Conservation (phyloP, 2,329 filamentous ascomycete genomes). For the Aschersonia sp. region DNA sequence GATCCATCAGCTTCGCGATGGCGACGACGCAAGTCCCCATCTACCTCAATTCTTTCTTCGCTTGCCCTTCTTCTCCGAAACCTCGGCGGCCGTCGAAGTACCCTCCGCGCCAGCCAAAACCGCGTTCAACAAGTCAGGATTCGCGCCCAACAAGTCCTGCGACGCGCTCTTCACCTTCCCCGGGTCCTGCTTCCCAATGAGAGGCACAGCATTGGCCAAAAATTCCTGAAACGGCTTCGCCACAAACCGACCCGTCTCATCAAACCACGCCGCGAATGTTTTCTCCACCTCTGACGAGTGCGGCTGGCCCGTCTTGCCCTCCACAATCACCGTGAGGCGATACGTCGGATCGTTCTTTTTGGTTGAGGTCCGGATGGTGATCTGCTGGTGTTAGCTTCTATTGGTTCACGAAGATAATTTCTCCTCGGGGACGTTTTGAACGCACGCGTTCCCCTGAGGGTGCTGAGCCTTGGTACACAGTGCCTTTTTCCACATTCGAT, state of each 20-base stretch:
- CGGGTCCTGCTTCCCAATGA: constrained; percentile 52
- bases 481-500: constrained; percentile 65
- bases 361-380: constrained; percentile 57
- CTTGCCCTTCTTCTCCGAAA: constrained; percentile 26
- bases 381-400: constrained; percentile 26
- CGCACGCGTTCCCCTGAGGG: constrained; percentile 53
- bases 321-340: constrained; percentile 51
- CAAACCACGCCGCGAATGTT: constrained; percentile 66
- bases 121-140: constrained; percentile 34
- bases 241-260: constrained; percentile 57
- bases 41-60: constrained; percentile 26
- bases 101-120: constrained; percentile 21
- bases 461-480: constrained; percentile 61
- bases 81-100: constrained; percentile 16
- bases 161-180: constrained; percentile 30
- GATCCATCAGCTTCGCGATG: not conserved
- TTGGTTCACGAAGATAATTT: not conserved
- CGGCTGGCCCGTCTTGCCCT: constrained; percentile 20
- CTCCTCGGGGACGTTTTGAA: not conserved
- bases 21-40: not conserved
- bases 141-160: constrained; percentile 22
- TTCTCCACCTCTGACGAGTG: constrained; percentile 40
- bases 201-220: constrained; percentile 52
- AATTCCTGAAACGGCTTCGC: constrained; percentile 65
- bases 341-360: constrained; percentile 77